Evolutionary conservation across 768 basidiomycete species (phyloP).

Genomic region (Dacryopinax primogenitus): DNA sequence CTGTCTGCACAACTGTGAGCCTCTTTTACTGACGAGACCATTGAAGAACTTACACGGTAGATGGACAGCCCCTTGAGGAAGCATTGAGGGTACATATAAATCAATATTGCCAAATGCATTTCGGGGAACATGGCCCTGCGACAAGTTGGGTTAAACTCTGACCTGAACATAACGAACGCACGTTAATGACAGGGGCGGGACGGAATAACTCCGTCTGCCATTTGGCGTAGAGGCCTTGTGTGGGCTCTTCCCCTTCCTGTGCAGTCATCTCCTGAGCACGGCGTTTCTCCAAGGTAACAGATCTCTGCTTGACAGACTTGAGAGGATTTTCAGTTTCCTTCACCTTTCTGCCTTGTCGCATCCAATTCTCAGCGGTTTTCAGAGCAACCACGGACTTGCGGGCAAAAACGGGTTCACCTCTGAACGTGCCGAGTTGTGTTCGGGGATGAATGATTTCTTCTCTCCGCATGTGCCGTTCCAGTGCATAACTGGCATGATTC

Average conservation of each 20-base stretch:
- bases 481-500: conserved; percentile 47
- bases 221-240: conserved; percentile 79
- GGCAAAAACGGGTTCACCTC: conserved; percentile 83
- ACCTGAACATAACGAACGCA: conserved; percentile 31
- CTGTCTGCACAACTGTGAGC: conserved; percentile 41
- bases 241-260: conserved; percentile 42
- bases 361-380: conserved; percentile 90
- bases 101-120: conserved; percentile 97
- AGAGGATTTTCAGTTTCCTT: conserved; percentile 66
- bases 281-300: conserved; percentile 63
- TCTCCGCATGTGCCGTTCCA: conserved; percentile 74
- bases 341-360: conserved; percentile 69
- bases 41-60: conserved; percentile 61
- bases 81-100: conserved; percentile 87
- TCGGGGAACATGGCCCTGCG: conserved; percentile 80
- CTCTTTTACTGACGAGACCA: background rate
- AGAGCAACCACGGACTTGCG: conserved; percentile 71
- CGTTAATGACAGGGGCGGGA: conserved; percentile 72
- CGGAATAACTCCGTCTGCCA: conserved; percentile 72
- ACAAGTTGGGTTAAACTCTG: background rate
- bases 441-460: conserved; percentile 74
- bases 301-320: conserved; percentile 78
- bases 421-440: conserved; percentile 78
- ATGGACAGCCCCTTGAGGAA: conserved; percentile 75
- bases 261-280: conserved; percentile 55